These are phyloP conservation scores for Berkeleyomyces basicola DNA, from an alignment of 2,329 filamentous ascomycete genomes.

Conservation along the genomic window DNA sequence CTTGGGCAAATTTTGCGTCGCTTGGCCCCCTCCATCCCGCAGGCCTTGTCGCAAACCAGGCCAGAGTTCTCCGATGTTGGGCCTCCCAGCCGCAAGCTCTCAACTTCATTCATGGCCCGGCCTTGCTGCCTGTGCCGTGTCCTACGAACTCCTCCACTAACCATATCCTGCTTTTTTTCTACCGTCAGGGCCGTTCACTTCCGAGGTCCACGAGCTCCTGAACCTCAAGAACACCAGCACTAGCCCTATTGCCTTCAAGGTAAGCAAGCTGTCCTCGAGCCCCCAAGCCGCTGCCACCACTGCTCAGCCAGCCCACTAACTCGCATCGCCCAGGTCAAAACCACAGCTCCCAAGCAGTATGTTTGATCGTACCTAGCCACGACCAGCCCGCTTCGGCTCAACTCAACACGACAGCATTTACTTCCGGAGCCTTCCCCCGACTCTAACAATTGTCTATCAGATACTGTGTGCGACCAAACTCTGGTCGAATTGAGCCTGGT, in stretches of 20 bases:
- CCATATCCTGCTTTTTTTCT: background rate
- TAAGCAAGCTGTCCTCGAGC: slow-evolving; percentile 21
- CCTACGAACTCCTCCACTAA: background rate
- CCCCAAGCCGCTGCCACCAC: background rate
- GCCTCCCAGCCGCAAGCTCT: background rate
- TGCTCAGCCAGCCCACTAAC: background rate
- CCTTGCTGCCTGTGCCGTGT: background rate
- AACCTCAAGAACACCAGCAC: slow-evolving; percentile 48
- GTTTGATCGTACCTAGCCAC: slow-evolving; percentile 18
- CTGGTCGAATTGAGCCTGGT: slow-evolving; percentile 82
- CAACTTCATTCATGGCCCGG: background rate
- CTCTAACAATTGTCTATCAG: slow-evolving; percentile 28
- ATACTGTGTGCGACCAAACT: slow-evolving; percentile 96
- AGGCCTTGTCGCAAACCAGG: background rate
- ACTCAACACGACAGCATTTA: slow-evolving; percentile 15
- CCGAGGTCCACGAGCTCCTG: slow-evolving; percentile 47
- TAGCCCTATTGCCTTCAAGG: slow-evolving; percentile 53
- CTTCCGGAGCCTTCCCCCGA: background rate
- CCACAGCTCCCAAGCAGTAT: slow-evolving; percentile 96
- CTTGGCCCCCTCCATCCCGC: slow-evolving; percentile 1
- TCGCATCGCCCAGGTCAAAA: slow-evolving; percentile 63
- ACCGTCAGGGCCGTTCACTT: slow-evolving; percentile 44
- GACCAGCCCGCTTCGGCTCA: slow-evolving; percentile 3
- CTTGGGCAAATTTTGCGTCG: background rate
- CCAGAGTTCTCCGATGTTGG: background rate